These are phyloP conservation scores for Penicillium thymicola DNA, from an alignment of 2,329 filamentous ascomycete genomes.

Conservation along the genomic window DNA sequence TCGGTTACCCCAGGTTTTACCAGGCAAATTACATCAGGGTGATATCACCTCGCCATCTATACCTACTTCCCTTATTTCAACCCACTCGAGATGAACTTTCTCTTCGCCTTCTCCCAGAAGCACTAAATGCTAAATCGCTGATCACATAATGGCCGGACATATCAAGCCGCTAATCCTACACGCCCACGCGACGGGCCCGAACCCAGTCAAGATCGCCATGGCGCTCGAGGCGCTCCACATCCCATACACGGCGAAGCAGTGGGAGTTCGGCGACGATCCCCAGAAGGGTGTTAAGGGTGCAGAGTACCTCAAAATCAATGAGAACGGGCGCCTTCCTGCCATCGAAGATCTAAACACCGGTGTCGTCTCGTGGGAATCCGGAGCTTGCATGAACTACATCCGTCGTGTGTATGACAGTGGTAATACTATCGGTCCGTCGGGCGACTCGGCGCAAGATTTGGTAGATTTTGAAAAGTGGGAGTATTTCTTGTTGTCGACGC, in stretches of 20 bases:
- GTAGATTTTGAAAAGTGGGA: conserved; percentile 49
- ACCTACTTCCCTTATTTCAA: neutral
- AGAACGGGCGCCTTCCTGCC: conserved; percentile 44
- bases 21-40: conserved; percentile 17
- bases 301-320: conserved; percentile 42
- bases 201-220: conserved; percentile 46
- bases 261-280: conserved; percentile 42
- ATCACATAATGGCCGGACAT: conserved; percentile 17
- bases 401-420: conserved; percentile 42
- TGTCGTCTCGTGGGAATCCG: conserved; percentile 39
- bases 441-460: conserved; percentile 33
- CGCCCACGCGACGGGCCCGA: conserved; percentile 42
- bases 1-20: neutral
- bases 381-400: conserved; percentile 40
- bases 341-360: conserved; percentile 42
- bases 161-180: conserved; percentile 40
- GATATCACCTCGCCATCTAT: conserved; percentile 4
- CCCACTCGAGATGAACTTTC: neutral
- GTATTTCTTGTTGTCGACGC: conserved; percentile 42
- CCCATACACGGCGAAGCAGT: conserved; percentile 42
- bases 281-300: conserved; percentile 31
- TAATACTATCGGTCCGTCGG: conserved; percentile 38
- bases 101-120: neutral
- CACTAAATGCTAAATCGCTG: neutral
- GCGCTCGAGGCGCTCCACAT: conserved; percentile 41